Base-by-base conservation (phyloP, 2,329 filamentous ascomycete species). In the Plenodomus lindquistii region DNA sequence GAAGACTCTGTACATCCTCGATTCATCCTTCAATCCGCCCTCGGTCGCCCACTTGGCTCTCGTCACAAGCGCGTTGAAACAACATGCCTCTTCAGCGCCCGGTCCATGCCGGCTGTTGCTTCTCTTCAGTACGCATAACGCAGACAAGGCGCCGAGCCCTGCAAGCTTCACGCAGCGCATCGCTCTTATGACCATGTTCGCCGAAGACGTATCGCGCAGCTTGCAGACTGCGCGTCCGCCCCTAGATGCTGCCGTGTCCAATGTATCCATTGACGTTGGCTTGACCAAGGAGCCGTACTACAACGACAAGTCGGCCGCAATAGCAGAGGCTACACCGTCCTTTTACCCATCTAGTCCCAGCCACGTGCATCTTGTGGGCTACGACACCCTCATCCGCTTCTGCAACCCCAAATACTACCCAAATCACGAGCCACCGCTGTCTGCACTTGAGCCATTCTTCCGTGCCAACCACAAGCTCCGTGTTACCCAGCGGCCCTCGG, bases 211-310 rank as follows among this genome's bases (percentile, higher is more conserved):
- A 2, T 65, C 71, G 15, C 54, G 21, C 18, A 55, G 37, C 13
- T 48, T 67, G 9, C 50, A 60, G 21, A 42, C 34, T 2, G 40
- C 37, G 15, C 24, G 44, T 38, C 15, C 47, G 4, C 18, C 49
- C 24, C 31, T 48, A 29, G 39, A 44, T 2, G 38, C 22, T 35
- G 48, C 51, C 9, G 21, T 54, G 5, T 29, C 52, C 15, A 45
- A 66, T 34, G 43, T 77, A 0, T 56, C 74, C 2, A 74, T 80
- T 16, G 88, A 92, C 57, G 79, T 93, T 31, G 88, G 80, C 1
- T 78, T 94, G 1, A 90, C 87, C 0, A 87, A 81, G 29, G 78
- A 82, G 60, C 86, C 89, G 0, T 91, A 86, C 66, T 94, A 93
- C 61, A 83, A 84, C 48, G 85, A 86, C 62, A 93, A 93, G 73